Evolutionary conservation across 164 flowering plant species (phyloP).

Genomic region (Berberis vulgaris): DNA sequence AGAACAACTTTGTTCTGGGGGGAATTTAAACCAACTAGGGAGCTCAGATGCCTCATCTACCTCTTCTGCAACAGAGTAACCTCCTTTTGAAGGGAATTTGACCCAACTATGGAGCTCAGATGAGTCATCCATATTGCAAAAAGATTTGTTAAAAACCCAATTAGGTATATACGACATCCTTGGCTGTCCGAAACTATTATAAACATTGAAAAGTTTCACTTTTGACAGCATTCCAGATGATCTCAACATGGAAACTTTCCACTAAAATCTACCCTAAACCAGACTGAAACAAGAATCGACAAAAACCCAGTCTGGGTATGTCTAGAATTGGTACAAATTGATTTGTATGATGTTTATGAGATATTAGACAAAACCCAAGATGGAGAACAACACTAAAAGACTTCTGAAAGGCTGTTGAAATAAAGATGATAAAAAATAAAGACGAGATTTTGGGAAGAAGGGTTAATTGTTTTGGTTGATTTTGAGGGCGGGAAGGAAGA

Average conservation of each 20-base stretch:
- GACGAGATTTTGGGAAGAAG: no score
- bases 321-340: background rate
- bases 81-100: conserved; percentile 15
- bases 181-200: conserved; percentile 1
- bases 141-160: conserved; percentile 10
- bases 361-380: background rate
- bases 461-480: no score
- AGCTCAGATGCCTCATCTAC: conserved; percentile 3
- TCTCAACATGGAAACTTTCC: background rate
- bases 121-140: conserved; percentile 30
- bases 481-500: no score
- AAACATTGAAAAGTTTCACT: conserved; percentile 9
- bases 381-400: background rate
- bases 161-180: conserved; percentile 1
- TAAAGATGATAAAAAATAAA: no score
- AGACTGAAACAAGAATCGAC: background rate
- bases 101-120: conserved; percentile 60
- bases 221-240: conserved; percentile 24
- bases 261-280: background rate
- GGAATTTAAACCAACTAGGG: no score
- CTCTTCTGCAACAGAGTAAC: conserved; percentile 8
- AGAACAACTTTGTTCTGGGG: no score
- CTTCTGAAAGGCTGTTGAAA: no score
- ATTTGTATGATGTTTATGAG: background rate
- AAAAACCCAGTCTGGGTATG: background rate